Base-by-base conservation (phyloP, 352 stramenopile genomes). In the Pythium biforme region DNA sequence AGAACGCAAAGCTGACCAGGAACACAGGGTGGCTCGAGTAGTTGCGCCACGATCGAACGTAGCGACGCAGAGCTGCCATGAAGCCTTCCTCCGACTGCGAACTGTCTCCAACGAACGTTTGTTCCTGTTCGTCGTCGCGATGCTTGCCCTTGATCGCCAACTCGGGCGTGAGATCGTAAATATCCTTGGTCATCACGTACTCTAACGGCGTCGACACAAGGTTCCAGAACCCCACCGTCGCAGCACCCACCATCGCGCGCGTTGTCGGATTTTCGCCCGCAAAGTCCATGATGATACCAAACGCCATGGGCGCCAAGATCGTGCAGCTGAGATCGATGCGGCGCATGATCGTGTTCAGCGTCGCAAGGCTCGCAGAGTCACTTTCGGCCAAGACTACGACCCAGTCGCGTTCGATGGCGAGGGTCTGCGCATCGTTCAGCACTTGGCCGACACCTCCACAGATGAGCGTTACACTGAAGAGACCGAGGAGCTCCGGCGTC, bases 401-500 rank as follows among this genome's bases (percentile, higher is more conserved):
- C 88, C 88, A 96, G 59, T 96, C 88, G 26, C 86, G 83, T 57
- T 96, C 84, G 31, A 96, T 75, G 4, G 79, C 86, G 8, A 94
- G 57, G 8, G 85, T 92, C 63, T 90, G 78, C 12, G 83, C 83
- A 37, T 90, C 78, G 50, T 89, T 92, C 5, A 91, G 77, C 26
- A 93, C 72, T 55, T 92, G 82, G 6, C 84, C 84, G 26, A 89
- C 51, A 31, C 82, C 83, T 14, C 86, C 86, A 39, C 84, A 85
- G 20, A 94, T 59, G 2, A 92, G 54, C 1, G 73, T 88, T 14
- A 75, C 58, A 0, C 57, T 43, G 69, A 91, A 93, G 25, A 89
- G 59, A 1, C 72, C 45, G 0, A 72, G 39, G 1, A 92, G 68
- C 29, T 74, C 33, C 45, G 50, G 72, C 15, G 76, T 88, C 83